phyloP scores from a whole-genome alignment of 371 early-diverging fungal species.

The Mortierella sp. region DNA sequence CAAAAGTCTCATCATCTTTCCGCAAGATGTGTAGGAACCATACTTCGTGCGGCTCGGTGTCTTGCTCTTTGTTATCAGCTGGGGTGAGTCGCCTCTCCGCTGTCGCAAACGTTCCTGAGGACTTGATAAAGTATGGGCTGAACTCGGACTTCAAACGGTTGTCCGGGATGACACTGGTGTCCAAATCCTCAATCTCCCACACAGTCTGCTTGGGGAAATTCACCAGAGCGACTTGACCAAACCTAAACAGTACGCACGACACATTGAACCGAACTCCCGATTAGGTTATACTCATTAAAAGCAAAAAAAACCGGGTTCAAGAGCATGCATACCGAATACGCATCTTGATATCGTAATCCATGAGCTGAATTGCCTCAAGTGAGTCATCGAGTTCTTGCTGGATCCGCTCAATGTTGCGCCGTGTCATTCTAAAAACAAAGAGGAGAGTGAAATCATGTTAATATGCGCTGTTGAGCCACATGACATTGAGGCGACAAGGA shows the following conservation, averaged over 20 bases:
- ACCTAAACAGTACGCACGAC: not conserved
- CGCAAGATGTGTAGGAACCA: constrained; percentile 36
- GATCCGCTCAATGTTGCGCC: constrained; percentile 25
- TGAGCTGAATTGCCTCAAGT: constrained; percentile 27
- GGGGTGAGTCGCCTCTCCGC: constrained; percentile 20
- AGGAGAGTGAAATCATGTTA: not conserved
- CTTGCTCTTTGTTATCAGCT: not conserved
- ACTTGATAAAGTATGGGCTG: constrained; percentile 28
- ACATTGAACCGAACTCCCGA: not conserved
- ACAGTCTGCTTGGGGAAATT: constrained; percentile 14
- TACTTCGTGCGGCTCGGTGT: constrained; percentile 11
- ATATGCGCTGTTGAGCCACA: not conserved
- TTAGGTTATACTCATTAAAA: not conserved
- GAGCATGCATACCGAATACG: constrained; percentile 32
- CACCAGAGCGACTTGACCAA: constrained; percentile 30
- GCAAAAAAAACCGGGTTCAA: too few species aligned
- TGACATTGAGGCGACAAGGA: not conserved
- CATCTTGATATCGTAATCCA: constrained; percentile 46
- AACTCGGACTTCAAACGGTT: constrained; percentile 29
- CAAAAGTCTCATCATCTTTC: not conserved
- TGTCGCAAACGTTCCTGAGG: constrained; percentile 2
- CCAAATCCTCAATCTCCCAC: constrained; percentile 22
- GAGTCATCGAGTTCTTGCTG: constrained; percentile 12
- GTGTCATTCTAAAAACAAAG: constrained; percentile 29
- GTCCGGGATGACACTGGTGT: constrained; percentile 19